phyloP scores from a whole-genome alignment of 2,329 filamentous ascomycete genomes.

The Paecilomyces niveus region DNA sequence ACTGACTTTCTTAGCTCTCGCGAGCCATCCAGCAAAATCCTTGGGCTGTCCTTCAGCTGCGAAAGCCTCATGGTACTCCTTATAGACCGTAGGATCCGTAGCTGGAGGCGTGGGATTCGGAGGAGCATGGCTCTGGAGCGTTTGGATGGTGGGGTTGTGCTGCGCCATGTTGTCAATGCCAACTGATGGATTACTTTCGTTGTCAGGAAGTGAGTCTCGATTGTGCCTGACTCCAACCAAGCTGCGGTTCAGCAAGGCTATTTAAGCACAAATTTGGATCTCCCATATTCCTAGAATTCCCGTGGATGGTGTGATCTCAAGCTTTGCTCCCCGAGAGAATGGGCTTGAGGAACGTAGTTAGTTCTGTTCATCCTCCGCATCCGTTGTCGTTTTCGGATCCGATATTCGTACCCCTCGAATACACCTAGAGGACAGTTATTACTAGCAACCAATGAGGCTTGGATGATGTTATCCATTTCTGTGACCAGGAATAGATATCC shows the following conservation, averaged over 20 bases:
- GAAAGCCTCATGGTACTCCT: slow-evolving; percentile 32
- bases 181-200: neutral
- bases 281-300: neutral
- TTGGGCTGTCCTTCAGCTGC: slow-evolving; percentile 29
- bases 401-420: neutral
- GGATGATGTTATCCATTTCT: neutral
- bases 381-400: neutral
- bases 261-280: neutral
- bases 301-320: neutral
- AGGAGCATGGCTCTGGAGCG: neutral
- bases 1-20: slow-evolving; percentile 43
- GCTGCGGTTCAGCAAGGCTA: neutral
- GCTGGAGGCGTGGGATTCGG: slow-evolving; percentile 6
- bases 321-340: neutral
- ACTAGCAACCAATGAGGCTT: neutral
- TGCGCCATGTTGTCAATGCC: neutral
- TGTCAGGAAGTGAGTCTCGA: neutral
- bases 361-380: neutral
- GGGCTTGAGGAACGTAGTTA: neutral
- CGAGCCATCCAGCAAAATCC: slow-evolving; percentile 39
- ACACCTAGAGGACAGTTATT: neutral
- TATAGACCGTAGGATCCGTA: slow-evolving; percentile 36
- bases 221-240: neutral
- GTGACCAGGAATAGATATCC: neutral
- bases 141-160: neutral